Evolutionary conservation across 1,284 basidiomycete genomes (phyloP).

Genomic region (Ustilago esculenta): DNA sequence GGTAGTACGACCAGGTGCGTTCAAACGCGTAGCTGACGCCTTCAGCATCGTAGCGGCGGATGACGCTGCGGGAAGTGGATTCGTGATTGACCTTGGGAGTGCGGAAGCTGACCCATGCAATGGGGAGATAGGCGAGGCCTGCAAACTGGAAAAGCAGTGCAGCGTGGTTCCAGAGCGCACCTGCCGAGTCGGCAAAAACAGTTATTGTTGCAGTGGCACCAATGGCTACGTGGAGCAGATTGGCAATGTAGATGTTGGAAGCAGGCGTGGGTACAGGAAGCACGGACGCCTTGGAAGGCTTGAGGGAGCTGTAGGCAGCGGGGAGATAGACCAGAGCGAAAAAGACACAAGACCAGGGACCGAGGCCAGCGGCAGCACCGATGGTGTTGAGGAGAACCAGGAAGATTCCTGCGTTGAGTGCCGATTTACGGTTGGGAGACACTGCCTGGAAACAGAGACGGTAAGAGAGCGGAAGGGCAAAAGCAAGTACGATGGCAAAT

Average conservation of each 20-base stretch:
- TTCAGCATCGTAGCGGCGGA: slow-evolving; percentile 42
- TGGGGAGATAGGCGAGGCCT: slow-evolving; percentile 26
- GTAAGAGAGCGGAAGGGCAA: slow-evolving; percentile 24
- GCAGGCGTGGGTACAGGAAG: slow-evolving; percentile 42
- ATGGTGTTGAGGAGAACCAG: slow-evolving; percentile 36
- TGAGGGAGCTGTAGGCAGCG: slow-evolving; percentile 32
- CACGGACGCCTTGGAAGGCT: slow-evolving; percentile 29
- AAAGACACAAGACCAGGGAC: slow-evolving; percentile 33
- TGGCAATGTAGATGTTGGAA: slow-evolving; percentile 40
- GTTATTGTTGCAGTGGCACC: slow-evolving; percentile 13
- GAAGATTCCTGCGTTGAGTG: slow-evolving; percentile 26
- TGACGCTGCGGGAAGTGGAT: slow-evolving; percentile 23
- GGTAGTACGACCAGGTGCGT: slow-evolving; percentile 54
- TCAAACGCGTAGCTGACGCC: slow-evolving; percentile 51
- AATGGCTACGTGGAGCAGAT: slow-evolving; percentile 24
- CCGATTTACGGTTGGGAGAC: slow-evolving; percentile 45
- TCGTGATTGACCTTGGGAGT: slow-evolving; percentile 45
- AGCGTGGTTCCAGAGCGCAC: slow-evolving; percentile 29
- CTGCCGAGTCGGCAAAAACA: slow-evolving; percentile 10
- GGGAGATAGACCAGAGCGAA: slow-evolving; percentile 26
- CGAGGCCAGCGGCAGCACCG: slow-evolving; percentile 34
- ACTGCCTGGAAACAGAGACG: slow-evolving; percentile 48
- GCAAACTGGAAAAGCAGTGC: slow-evolving; percentile 35
- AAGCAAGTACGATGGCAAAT: slow-evolving; percentile 32
- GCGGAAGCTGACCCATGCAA: slow-evolving; percentile 37